These are phyloP conservation scores for Xylariaceae sp. DNA, from an alignment of 2,329 filamentous ascomycete species.

Conservation along the genomic window DNA sequence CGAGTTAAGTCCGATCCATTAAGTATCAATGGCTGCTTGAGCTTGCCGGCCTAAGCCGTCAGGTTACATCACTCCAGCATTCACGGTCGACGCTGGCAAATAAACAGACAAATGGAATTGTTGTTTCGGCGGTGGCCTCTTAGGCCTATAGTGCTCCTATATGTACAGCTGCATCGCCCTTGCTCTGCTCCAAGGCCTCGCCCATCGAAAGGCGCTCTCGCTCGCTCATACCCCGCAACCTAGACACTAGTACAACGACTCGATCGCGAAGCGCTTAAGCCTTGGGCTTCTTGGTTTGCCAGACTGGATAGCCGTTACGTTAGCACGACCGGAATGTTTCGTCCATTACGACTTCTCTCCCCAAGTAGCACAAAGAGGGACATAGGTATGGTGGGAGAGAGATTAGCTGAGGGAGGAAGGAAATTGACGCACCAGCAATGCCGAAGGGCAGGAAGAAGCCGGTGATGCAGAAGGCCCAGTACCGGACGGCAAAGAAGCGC, in stretches of 20 bases:
- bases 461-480: constrained; percentile 72
- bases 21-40: too few species aligned
- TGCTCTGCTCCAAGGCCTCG: neutral
- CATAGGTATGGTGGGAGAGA: neutral
- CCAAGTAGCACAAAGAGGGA: too few species aligned
- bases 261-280: constrained; percentile 39
- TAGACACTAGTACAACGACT: constrained; percentile 1
- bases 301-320: constrained; percentile 48
- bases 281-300: constrained; percentile 56
- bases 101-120: constrained; percentile 28
- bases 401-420: constrained; percentile 4
- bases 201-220: neutral
- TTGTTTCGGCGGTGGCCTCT: constrained; percentile 19
- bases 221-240: neutral
- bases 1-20: too few species aligned
- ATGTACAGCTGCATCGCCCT: constrained; percentile 33
- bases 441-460: constrained; percentile 68
- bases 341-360: neutral
- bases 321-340: constrained; percentile 9
- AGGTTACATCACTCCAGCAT: neutral
- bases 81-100: neutral
- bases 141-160: constrained; percentile 37
- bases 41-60: too few species aligned
- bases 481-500: constrained; percentile 81
- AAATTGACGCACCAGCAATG: constrained; percentile 61